Base-by-base conservation (phyloP, 768 basidiomycete genomes). In the Leccinum imitatum region DNA sequence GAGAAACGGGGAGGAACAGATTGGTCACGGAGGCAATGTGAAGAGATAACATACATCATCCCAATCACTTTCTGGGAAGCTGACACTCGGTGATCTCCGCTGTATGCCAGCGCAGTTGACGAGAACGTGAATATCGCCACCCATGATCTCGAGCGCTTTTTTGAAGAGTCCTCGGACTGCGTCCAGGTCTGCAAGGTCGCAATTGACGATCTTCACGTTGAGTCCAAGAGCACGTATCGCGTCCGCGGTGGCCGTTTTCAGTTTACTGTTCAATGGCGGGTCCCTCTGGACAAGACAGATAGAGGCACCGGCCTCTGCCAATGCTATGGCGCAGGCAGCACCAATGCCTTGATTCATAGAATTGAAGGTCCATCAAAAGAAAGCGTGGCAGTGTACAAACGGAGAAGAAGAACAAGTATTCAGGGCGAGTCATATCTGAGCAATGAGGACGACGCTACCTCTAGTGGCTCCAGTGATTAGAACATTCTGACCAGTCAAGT, bases 401-500 rank as follows among this genome's bases (percentile, higher is more conserved):
- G 62, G 48, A 50, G 57, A 41, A 41, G 48, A 58, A 35, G 30
- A 54, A 59, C 48, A 54, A 58, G 37, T 53, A 71, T 61, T 69
- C 65, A 60, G 25, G 51, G 41, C 58, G 41, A 53, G 59, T 37
- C 25, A 50, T 27, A 50, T 54, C 19, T 9, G 37, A 54, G 56
- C 55, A 71, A 63, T 60, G 63, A 65, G 41, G 67, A 74, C 76
- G 67, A 74, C 76, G 62, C 71, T 72, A 89, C 90, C 91, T 73
- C 91, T 80, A 23, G 89, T 85, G 33, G 87, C 89, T 61, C 91
- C 91, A 41, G 92, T 93, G 68, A 94, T 82, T 74, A 93, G 85
- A 37, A 82, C 89, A 59, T 82, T 87, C 69, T 86, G 79, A 59
- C 85, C 84, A 3, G 74, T 70, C 68, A 94, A 83, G 59, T 83